Evolutionary conservation across 441 rosid genomes (phyloP), one percentile per base, ranked within the genome.

Genomic region (Jatropha podagrica): DNA sequence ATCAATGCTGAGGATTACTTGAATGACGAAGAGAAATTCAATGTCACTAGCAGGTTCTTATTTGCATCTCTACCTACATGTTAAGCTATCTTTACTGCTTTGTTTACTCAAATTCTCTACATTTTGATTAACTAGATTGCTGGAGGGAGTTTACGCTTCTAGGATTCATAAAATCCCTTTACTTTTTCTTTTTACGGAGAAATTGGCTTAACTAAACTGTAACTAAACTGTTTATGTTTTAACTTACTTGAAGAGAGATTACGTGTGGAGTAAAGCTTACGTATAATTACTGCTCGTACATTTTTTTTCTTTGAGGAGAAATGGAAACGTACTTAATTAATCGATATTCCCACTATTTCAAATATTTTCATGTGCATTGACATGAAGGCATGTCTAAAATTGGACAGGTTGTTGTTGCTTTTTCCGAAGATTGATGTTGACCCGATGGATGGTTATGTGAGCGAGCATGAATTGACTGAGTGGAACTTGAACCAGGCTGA

Each of bases 351-450:
- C 10, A 11, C 48, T 6, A 44, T 44, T 44, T 44, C 9, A 44
- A 44, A 44, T 44, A 11, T n/a, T 49, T 40, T 13, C 27, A 26
- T 44, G 54, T 61, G 63, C 46, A 37, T 72, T 76, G 62, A 44
- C 74, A 32, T 40, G 69, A 68, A 63, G 40, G 37, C 58, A 76
- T 64, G 63, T 54, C 46, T 69, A 17, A 69, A 60, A 4, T 54
- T 76, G 80, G 61, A 58, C 74, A 95, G 99, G 91, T 69, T 96
- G 85, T 72, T 96, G 37, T 62, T 86, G 84, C 81, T 93, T 80
- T 96, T 92, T 81, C 99, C 99, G 2, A 93, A 89, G 91, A 89
- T 96, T 76, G 99, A 96, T 78, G 90, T 89, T 72, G 86, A 84
- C 58, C 98, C 95, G 11, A 73, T 74, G 6, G 99, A 96, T 83